Percentiles rank a stretch among this genome's conserved stretches.
phyloP scores from a whole-genome alignment of 116 monocot species.

The Dioscorea cayenensis region DNA sequence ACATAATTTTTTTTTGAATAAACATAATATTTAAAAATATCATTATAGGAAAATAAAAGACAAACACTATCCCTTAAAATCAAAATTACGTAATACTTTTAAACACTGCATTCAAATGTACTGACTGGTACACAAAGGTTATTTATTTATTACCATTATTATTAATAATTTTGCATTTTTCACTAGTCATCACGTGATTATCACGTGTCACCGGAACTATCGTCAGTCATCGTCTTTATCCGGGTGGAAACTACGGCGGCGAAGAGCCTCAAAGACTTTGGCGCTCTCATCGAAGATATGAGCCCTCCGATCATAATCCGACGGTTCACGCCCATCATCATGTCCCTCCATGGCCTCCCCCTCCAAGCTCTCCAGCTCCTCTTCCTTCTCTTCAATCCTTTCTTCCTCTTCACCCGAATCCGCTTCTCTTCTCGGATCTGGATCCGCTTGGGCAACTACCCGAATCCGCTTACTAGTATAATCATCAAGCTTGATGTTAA shows the following conservation, averaged over 20 bases:
- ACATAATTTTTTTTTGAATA: too few relatives aligned
- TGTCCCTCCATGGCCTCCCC: slow-evolving; percentile 22
- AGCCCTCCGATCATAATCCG: slow-evolving; percentile 42
- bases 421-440: background rate
- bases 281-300: slow-evolving; percentile 37
- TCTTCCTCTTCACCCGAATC: background rate
- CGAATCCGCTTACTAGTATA: background rate
- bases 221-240: background rate
- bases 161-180: too few relatives aligned
- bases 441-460: background rate
- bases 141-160: too few relatives aligned
- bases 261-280: slow-evolving; percentile 19
- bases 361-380: slow-evolving; percentile 27
- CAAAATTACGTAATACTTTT: too few relatives aligned
- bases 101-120: too few relatives aligned
- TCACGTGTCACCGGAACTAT: too few relatives aligned
- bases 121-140: too few relatives aligned
- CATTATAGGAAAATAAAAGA: too few relatives aligned
- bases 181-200: too few relatives aligned
- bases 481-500: background rate
- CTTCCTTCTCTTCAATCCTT: slow-evolving; percentile 15
- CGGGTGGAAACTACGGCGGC: slow-evolving; percentile 3
- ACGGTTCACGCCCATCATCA: slow-evolving; percentile 26
- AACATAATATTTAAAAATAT: too few relatives aligned
- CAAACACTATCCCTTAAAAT: too few relatives aligned